Evolutionary conservation across 306 rosid species (phyloP), one percentile per base, ranked within the genome.

Genomic region (Mimosa pudica): DNA sequence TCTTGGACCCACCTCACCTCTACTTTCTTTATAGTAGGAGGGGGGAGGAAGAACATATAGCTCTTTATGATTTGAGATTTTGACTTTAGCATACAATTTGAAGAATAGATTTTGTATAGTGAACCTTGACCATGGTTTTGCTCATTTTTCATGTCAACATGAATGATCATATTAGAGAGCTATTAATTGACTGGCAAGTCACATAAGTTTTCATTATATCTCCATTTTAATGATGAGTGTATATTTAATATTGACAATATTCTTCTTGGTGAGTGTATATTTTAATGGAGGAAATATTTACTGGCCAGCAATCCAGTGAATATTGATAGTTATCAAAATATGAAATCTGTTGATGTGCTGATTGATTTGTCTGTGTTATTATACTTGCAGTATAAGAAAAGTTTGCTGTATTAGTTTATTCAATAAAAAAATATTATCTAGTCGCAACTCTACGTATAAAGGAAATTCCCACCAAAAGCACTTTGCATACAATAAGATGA

Each of bases 301-400:
- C 66, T 24, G 10, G 66, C 8, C 32, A 60, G 36, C 4, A 57
- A 4, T 36, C 52, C 16, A n/a, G 8, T 33, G 79, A 45, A 30
- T 73, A 71, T 48, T 0, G 24, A 14, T 13, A 10, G 1, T n/a
- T 38, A 5, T 47, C 41, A 63, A 35, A 74, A 45, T 17, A 45
- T 57, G 80, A 58, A 68, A 55, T 74, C 1, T 35, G 44, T 54
- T 60, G 7, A 38, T 35, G 20, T 60, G 42, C 75, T 81, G 48
- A 77, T 74, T 82, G 84, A 74, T 82, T 65, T 60, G 63, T 17
- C 54, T 75, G 11, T 69, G 73, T 62, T 77, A 49, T 36, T 52
- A 62, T 61, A 42, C 81, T 77, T 86, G 35, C 57, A 75, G 14
- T 33, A 62, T 46, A 58, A 61, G 74, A 66, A 80, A 71, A 18